Conservation (phyloP, 108 stramenopile species). For the Seminavis robusta region DNA sequence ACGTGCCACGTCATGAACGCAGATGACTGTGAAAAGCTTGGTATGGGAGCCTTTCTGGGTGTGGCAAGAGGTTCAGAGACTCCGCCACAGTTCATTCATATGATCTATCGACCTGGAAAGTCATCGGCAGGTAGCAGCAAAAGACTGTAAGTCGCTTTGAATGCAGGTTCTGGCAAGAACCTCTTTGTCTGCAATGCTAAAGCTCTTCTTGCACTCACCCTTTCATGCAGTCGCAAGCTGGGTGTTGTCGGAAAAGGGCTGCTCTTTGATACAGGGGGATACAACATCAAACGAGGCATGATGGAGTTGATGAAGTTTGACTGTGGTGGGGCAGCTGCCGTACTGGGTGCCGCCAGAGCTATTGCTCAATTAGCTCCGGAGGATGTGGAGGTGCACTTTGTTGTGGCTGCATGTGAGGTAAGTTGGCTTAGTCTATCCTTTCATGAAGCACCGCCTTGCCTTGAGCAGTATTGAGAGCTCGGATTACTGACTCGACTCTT, state of each 20-base stretch:
- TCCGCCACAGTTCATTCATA: slow-evolving; percentile 95
- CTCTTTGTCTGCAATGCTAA: no score
- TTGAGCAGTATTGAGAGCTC: no score
- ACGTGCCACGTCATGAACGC: slow-evolving; percentile 76
- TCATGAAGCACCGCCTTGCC: no score
- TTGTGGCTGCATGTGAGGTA: slow-evolving; percentile 86
- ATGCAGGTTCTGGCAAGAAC: no score
- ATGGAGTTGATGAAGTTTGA: slow-evolving; percentile 99
- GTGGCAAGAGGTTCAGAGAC: slow-evolving; percentile 91
- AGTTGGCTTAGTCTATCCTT: not conserved
- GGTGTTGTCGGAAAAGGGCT: slow-evolving; percentile 95
- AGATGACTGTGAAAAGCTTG: slow-evolving; percentile 79
- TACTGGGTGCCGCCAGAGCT: slow-evolving; percentile 56
- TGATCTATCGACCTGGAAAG: slow-evolving; percentile 75
- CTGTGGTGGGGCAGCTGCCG: slow-evolving; percentile 92
- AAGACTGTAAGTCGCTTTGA: slow-evolving; percentile 43
- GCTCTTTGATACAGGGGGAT: slow-evolving; percentile 97
- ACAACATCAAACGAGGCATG: slow-evolving; percentile 98
- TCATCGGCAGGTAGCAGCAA: slow-evolving; percentile 44
- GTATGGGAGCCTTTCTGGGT: slow-evolving; percentile 95
- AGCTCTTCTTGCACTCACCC: no score
- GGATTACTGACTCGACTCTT: slow-evolving; percentile 18
- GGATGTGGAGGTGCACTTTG: slow-evolving; percentile 88
- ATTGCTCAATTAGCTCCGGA: slow-evolving; percentile 59
- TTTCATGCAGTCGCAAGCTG: no score